These are phyloP conservation scores for Pelargonium myrrhifolium DNA, from an alignment of 441 rosid species.

Conservation along the genomic window DNA sequence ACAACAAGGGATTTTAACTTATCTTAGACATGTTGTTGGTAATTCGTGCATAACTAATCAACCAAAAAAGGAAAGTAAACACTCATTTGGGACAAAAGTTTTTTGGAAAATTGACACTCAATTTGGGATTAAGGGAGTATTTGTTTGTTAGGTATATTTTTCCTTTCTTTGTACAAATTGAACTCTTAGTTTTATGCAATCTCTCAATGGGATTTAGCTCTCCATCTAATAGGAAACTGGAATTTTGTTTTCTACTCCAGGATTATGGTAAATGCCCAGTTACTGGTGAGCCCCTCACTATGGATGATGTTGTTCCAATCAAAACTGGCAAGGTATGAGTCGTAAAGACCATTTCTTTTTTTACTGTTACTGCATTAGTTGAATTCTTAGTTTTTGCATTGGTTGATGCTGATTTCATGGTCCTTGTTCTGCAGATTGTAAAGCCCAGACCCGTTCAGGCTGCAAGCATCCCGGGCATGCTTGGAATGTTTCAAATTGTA, in stretches of 20 bases:
- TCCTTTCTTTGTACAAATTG: too few relatives aligned
- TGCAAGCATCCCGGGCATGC: slow-evolving; percentile 96
- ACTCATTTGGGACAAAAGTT: too few relatives aligned
- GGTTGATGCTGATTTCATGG: neutral
- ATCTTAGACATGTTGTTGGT: too few relatives aligned
- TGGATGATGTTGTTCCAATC: slow-evolving; percentile 70
- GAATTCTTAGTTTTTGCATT: slow-evolving; percentile 3
- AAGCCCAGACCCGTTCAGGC: slow-evolving; percentile 84
- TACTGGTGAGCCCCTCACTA: slow-evolving; percentile 68
- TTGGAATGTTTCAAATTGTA: slow-evolving; percentile 90
- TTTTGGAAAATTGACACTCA: too few relatives aligned
- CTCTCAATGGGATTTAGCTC: too few relatives aligned
- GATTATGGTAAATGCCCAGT: slow-evolving; percentile 93
- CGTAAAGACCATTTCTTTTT: slow-evolving; percentile 2
- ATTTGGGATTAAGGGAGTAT: too few relatives aligned
- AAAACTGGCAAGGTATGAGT: slow-evolving; percentile 68
- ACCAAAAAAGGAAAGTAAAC: too few relatives aligned
- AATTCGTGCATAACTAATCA: too few relatives aligned
- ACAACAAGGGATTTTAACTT: too few relatives aligned
- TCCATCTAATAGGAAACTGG: neutral
- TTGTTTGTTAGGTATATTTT: too few relatives aligned
- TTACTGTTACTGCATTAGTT: neutral
- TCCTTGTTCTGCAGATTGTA: slow-evolving; percentile 47
- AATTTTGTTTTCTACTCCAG: slow-evolving; percentile 24
- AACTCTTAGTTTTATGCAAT: too few relatives aligned